A percentile compares a stretch with the other conserved stretches of the same genome.
These are phyloP conservation scores for Paxillus ammoniavirescens DNA, from an alignment of 768 basidiomycete species.

Conservation along the genomic window DNA sequence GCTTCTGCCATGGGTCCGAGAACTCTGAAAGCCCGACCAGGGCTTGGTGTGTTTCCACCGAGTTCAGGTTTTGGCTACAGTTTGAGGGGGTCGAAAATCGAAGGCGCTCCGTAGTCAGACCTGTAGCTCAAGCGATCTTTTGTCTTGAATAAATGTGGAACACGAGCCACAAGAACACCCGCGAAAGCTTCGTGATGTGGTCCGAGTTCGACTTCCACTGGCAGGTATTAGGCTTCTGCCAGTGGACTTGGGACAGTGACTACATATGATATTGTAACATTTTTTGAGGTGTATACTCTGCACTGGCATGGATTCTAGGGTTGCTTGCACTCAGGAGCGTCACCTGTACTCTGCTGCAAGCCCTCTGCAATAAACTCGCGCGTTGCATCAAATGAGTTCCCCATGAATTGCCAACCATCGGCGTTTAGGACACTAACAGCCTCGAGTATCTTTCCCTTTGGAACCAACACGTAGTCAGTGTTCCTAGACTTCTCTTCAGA, in stretches of 20 bases:
- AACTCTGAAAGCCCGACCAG: slow-evolving; percentile 7
- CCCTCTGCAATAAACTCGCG: neutral
- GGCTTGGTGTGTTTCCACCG: slow-evolving; percentile 7
- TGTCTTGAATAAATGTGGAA: slow-evolving; percentile 10
- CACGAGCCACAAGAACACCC: neutral
- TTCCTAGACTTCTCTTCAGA: slow-evolving; percentile 42
- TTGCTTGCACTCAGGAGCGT: neutral
- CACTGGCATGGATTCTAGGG: neutral
- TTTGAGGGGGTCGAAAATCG: neutral
- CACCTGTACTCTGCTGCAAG: neutral
- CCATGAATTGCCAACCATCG: slow-evolving; percentile 49
- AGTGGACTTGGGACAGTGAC: neutral
- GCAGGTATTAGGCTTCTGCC: neutral
- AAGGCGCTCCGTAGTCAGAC: neutral
- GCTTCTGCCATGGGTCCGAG: slow-evolving; percentile 32
- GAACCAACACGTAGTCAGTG: slow-evolving; percentile 64
- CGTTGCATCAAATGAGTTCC: slow-evolving; percentile 8
- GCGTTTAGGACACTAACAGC: slow-evolving; percentile 42
- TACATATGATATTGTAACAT: neutral
- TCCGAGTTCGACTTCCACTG: too few species aligned
- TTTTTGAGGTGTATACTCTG: neutral
- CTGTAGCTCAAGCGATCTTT: slow-evolving; percentile 2
- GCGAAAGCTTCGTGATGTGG: neutral
- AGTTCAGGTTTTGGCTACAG: slow-evolving; percentile 1
- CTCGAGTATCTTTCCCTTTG: slow-evolving; percentile 38